phyloP scores from a whole-genome alignment of 179 eudicot species.

The Spergularia azorica region DNA sequence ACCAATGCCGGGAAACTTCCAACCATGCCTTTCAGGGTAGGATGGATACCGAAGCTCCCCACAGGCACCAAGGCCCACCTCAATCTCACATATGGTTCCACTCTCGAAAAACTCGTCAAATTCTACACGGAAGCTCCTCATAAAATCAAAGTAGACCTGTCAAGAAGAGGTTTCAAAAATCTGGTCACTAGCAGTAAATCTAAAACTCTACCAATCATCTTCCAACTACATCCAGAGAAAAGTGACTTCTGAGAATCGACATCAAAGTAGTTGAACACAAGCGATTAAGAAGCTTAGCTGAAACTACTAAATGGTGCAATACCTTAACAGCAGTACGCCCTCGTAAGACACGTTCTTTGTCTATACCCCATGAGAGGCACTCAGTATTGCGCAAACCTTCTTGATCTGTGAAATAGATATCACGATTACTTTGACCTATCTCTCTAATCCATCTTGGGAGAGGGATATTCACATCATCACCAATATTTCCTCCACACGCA shows the following conservation, averaged over 20 bases:
- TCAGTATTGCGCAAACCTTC: conserved; percentile 64
- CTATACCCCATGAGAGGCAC: conserved; percentile 84
- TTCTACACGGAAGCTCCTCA: conserved; percentile 86
- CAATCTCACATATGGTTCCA: conserved; percentile 72
- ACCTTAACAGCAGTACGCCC: conserved; percentile 80
- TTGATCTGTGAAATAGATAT: conserved; percentile 66
- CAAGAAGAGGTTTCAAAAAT: conserved; percentile 21
- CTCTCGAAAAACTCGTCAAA: conserved; percentile 71
- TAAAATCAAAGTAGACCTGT: conserved; percentile 85
- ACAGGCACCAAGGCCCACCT: conserved; percentile 89
- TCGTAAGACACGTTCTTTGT: conserved; percentile 70
- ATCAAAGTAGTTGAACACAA: background rate
- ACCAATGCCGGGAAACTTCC: conserved; percentile 93
- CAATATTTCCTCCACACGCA: conserved; percentile 86
- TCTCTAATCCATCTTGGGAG: conserved; percentile 74
- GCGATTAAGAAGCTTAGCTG: conserved; percentile 1
- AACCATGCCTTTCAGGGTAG: conserved; percentile 71
- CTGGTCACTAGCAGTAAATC: background rate
- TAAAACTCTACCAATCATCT: background rate
- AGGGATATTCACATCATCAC: conserved; percentile 73
- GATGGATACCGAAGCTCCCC: conserved; percentile 93
- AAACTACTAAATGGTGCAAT: conserved; percentile 5
- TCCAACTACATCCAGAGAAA: background rate
- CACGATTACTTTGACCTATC: conserved; percentile 67
- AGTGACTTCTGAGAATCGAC: background rate